Evolutionary conservation across 2,329 filamentous ascomycete genomes (phyloP).

Genomic region (Nigrospora osmanthi): DNA sequence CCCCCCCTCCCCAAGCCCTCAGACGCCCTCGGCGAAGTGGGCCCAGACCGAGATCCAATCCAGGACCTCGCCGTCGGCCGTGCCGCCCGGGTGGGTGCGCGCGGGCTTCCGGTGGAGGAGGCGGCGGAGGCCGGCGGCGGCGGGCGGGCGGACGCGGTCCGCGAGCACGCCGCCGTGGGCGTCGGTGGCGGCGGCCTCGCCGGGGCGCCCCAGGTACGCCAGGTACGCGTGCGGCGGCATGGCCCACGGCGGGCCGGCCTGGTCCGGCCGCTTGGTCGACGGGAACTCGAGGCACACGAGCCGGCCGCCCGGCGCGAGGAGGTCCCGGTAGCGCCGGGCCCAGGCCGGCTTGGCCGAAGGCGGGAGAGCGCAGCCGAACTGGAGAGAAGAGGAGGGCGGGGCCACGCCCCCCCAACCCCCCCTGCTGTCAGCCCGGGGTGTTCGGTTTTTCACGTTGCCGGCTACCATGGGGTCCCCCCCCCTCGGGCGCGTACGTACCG

Average conservation of each 20-base stretch:
- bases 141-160: constrained; percentile 25
- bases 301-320: constrained; percentile 40
- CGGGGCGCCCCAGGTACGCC: constrained; percentile 63
- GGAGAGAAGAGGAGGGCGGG: neutral
- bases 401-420: too few relatives aligned
- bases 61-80: constrained; percentile 11
- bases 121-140: constrained; percentile 29
- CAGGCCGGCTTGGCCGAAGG: constrained; percentile 41
- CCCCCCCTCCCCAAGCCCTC: too few relatives aligned
- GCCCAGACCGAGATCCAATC: constrained; percentile 51
- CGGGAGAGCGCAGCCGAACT: constrained; percentile 60
- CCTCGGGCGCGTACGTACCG: constrained; percentile 31
- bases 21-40: constrained; percentile 8
- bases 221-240: constrained; percentile 62
- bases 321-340: constrained; percentile 41
- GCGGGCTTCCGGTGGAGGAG: constrained; percentile 41
- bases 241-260: constrained; percentile 66
- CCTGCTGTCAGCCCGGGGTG: neutral
- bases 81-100: constrained; percentile 39
- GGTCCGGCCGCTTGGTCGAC: constrained; percentile 56
- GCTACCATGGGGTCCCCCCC: neutral
- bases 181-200: constrained; percentile 56
- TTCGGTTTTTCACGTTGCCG: neutral
- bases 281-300: constrained; percentile 71
- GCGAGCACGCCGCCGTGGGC: constrained; percentile 28